Conservation (phyloP, 2,329 filamentous ascomycete species). For the Stachybotrys echinatus region DNA sequence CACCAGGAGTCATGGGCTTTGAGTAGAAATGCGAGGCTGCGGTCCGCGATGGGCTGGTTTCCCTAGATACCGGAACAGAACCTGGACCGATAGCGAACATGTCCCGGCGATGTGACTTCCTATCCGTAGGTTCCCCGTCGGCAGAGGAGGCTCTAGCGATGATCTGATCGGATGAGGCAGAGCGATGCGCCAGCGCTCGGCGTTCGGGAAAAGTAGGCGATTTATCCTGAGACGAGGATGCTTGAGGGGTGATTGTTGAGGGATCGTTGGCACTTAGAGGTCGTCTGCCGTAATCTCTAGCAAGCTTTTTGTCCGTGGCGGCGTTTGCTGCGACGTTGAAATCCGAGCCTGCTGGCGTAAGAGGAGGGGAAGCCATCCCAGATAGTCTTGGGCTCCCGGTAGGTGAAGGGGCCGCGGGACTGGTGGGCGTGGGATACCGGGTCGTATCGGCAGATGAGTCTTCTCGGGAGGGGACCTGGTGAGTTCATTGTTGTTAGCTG, state of each 20-base stretch:
- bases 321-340: slow-evolving; percentile 20
- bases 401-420: slow-evolving; percentile 61
- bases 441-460: slow-evolving; percentile 52
- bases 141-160: slow-evolving; percentile 36
- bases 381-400: slow-evolving; percentile 61
- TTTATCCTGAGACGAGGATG: slow-evolving; percentile 52
- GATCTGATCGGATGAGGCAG: slow-evolving; percentile 34
- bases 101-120: slow-evolving; percentile 43
- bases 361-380: slow-evolving; percentile 78
- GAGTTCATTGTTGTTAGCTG: slow-evolving; percentile 20
- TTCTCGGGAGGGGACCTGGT: slow-evolving; percentile 54
- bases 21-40: slow-evolving; percentile 60
- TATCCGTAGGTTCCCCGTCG: slow-evolving; percentile 26
- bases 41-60: slow-evolving; percentile 60
- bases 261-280: slow-evolving; percentile 32
- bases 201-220: slow-evolving; percentile 35
- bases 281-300: slow-evolving; percentile 27
- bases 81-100: slow-evolving; percentile 48
- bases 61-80: slow-evolving; percentile 54
- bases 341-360: slow-evolving; percentile 77
- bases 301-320: slow-evolving; percentile 14
- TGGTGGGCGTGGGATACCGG: slow-evolving; percentile 58
- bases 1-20: slow-evolving; percentile 71
- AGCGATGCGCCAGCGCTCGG: slow-evolving; percentile 34
- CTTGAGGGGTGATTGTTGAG: slow-evolving; percentile 61